Evolutionary conservation across 768 basidiomycete genomes (phyloP).

Genomic region (Termitomyces sp.): DNA sequence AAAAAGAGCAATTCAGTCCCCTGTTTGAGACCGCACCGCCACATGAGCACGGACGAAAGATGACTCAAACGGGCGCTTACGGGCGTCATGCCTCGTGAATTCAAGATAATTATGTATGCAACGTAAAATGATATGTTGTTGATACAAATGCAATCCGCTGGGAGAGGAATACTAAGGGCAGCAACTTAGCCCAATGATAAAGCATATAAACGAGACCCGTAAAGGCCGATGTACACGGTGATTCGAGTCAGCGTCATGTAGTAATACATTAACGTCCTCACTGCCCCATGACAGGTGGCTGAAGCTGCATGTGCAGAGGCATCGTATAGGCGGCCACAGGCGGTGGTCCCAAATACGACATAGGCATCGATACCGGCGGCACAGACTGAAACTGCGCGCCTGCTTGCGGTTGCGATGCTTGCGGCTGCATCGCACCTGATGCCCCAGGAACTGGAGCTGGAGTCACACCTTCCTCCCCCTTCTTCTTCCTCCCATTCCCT

Average conservation of each 20-base stretch:
- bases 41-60: neutral
- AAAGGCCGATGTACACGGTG: neutral
- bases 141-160: constrained; percentile 12
- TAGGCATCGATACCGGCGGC: constrained; percentile 3
- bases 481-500: constrained; percentile 47
- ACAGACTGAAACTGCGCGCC: constrained; percentile 2
- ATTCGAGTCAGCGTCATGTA: neutral
- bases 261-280: neutral
- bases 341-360: constrained; percentile 7
- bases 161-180: neutral
- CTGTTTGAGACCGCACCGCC: neutral
- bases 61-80: neutral
- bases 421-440: constrained; percentile 3
- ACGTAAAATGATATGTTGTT: constrained; percentile 8
- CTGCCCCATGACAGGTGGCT: constrained; percentile 11
- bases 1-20: neutral
- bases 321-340: constrained; percentile 10
- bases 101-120: neutral
- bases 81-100: neutral
- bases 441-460: neutral
- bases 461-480: constrained; percentile 14
- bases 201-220: neutral
- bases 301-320: constrained; percentile 4
- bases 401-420: neutral
- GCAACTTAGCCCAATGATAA: neutral